These are phyloP conservation scores for Aureobasidium mangrovei DNA, from an alignment of 2,329 filamentous ascomycete species.

Conservation along the genomic window DNA sequence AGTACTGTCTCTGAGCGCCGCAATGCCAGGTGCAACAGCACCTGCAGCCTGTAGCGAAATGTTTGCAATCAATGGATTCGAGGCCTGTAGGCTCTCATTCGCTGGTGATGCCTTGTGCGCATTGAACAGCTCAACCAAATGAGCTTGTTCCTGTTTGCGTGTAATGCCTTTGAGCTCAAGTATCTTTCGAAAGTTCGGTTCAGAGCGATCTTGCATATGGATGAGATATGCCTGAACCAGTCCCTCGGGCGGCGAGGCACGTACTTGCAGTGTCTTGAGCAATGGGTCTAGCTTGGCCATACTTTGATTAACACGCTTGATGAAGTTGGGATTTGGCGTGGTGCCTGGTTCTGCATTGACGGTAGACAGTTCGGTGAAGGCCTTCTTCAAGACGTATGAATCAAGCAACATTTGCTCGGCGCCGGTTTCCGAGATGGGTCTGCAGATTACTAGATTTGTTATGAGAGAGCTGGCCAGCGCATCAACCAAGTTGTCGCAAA, in stretches of 20 bases:
- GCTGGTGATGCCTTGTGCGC: conserved; percentile 61
- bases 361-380: conserved; percentile 61
- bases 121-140: conserved; percentile 84
- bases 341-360: conserved; percentile 48
- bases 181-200: conserved; percentile 92
- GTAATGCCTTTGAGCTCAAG: conserved; percentile 90
- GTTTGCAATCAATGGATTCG: conserved; percentile 54
- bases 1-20: conserved; percentile 18
- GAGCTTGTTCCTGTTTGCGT: conserved; percentile 65
- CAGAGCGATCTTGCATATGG: conserved; percentile 87
- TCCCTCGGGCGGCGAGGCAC: conserved; percentile 80
- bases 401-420: conserved; percentile 98
- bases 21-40: conserved; percentile 28
- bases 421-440: conserved; percentile 84
- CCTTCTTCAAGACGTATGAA: conserved; percentile 80
- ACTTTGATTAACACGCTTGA: conserved; percentile 74
- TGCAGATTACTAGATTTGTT: conserved; percentile 75
- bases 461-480: conserved; percentile 72
- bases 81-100: conserved; percentile 61
- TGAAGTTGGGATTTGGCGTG: conserved; percentile 53
- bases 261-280: conserved; percentile 93
- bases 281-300: conserved; percentile 85
- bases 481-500: conserved; percentile 94
- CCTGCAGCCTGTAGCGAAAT: conserved; percentile 46
- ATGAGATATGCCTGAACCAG: conserved; percentile 96